Evolutionary conservation across 805 yeast species (phyloP).

Genomic region (Teunomyces cretensis): DNA sequence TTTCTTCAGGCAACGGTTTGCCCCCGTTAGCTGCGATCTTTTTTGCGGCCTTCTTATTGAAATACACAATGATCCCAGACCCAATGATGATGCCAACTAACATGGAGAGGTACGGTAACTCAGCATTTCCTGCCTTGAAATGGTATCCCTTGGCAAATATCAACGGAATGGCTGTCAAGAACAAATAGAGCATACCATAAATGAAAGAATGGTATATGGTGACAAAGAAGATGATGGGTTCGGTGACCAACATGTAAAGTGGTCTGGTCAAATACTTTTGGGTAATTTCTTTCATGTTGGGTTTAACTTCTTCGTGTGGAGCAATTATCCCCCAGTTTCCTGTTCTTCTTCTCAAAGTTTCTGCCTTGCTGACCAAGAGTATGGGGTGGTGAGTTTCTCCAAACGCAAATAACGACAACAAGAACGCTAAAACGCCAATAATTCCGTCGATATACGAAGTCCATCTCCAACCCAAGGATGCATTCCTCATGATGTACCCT

Average conservation of each 20-base stretch:
- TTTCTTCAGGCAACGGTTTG: conserved; percentile 35
- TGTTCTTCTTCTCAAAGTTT: too few species aligned
- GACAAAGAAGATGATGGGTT: conserved; percentile 70
- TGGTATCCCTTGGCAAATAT: conserved; percentile 60
- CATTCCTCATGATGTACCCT: conserved; percentile 58
- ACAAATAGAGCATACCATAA: conserved; percentile 74
- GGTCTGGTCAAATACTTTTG: conserved; percentile 71
- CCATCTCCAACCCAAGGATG: conserved; percentile 84
- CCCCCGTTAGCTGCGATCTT: conserved; percentile 60
- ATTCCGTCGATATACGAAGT: too few species aligned
- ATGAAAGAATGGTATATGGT: conserved; percentile 75
- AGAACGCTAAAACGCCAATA: too few species aligned
- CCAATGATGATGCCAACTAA: conserved; percentile 68
- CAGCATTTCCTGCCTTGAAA: conserved; percentile 65
- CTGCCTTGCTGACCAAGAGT: too few species aligned
- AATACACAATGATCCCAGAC: conserved; percentile 49
- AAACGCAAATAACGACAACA: too few species aligned
- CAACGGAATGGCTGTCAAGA: conserved; percentile 76
- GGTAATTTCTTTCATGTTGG: conserved; percentile 54
- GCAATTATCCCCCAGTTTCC: too few species aligned
- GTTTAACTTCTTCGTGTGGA: too few species aligned
- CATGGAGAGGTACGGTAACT: conserved; percentile 78
- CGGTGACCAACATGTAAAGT: conserved; percentile 59
- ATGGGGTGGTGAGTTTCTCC: too few species aligned
- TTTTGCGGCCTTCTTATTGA: too few species aligned